phyloP scores from a whole-genome alignment of 257 asterid genomes.

The Lycium barbarum region DNA sequence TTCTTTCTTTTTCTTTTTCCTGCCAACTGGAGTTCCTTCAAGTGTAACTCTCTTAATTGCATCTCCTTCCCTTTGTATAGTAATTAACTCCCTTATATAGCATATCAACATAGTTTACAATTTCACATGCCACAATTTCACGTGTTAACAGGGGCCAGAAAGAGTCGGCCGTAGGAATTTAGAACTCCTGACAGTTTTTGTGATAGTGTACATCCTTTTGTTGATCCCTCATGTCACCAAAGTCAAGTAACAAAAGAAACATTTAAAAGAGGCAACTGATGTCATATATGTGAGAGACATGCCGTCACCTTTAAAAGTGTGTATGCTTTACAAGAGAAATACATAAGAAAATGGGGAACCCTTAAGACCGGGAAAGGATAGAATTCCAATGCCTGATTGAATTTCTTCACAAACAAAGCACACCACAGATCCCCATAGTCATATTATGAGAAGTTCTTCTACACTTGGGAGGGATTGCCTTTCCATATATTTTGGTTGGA shows the following conservation, averaged over 20 bases:
- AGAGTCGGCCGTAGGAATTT: no score
- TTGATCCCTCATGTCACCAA: neutral
- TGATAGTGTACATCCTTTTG: slow-evolving; percentile 2
- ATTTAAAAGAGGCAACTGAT: neutral
- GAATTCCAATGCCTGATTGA: neutral
- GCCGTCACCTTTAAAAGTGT: neutral
- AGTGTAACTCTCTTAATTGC: neutral
- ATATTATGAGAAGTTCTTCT: neutral
- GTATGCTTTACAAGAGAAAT: neutral
- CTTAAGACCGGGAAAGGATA: neutral
- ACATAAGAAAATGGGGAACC: neutral
- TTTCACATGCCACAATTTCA: no score
- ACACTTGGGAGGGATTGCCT: slow-evolving; percentile 17
- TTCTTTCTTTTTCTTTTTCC: neutral
- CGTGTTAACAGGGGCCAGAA: no score
- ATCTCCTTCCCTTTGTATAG: neutral
- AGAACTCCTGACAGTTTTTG: neutral
- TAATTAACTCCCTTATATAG: neutral
- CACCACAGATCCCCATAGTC: neutral
- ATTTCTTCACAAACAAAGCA: slow-evolving; percentile 5
- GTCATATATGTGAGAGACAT: neutral
- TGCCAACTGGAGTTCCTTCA: neutral
- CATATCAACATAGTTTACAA: neutral
- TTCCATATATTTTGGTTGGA: neutral
- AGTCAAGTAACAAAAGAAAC: neutral